Conservation (phyloP, 768 basidiomycete species). For the Lactifluus piperatus region DNA sequence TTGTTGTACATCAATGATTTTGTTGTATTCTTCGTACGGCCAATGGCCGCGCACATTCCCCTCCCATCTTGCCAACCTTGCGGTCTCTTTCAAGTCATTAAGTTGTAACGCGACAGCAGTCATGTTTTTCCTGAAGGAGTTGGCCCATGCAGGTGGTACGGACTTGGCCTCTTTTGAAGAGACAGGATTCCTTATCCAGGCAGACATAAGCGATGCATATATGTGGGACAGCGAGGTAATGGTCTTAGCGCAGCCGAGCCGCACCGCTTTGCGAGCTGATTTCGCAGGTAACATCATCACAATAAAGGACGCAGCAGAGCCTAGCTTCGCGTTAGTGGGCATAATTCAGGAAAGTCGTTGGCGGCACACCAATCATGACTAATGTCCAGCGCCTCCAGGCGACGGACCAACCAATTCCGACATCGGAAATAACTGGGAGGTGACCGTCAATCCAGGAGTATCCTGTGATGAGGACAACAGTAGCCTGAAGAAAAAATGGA, state of each 20-base stretch:
- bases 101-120: constrained; percentile 29
- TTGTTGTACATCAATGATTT: constrained; percentile 32
- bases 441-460: constrained; percentile 54
- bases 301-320: constrained; percentile 42
- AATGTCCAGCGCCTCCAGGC: constrained; percentile 45
- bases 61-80: constrained; percentile 37
- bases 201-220: constrained; percentile 35
- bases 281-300: constrained; percentile 46
- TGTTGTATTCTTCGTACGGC: constrained; percentile 40
- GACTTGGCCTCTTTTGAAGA: constrained; percentile 10
- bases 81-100: constrained; percentile 28
- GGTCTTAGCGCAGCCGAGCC: constrained; percentile 34
- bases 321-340: constrained; percentile 21
- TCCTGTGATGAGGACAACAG: constrained; percentile 39
- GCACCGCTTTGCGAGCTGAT: constrained; percentile 40
- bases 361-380: constrained; percentile 38
- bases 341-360: not conserved
- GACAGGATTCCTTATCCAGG: constrained; percentile 31
- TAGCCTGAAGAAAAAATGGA: constrained; percentile 26
- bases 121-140: constrained; percentile 26
- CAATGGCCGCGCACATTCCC: constrained; percentile 45
- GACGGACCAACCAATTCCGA: constrained; percentile 44
- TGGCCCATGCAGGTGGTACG: constrained; percentile 22
- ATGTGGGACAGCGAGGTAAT: constrained; percentile 34
- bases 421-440: constrained; percentile 34